phyloP scores from a whole-genome alignment of 371 early-diverging fungal species.

The Rhizopus arrhizus region DNA sequence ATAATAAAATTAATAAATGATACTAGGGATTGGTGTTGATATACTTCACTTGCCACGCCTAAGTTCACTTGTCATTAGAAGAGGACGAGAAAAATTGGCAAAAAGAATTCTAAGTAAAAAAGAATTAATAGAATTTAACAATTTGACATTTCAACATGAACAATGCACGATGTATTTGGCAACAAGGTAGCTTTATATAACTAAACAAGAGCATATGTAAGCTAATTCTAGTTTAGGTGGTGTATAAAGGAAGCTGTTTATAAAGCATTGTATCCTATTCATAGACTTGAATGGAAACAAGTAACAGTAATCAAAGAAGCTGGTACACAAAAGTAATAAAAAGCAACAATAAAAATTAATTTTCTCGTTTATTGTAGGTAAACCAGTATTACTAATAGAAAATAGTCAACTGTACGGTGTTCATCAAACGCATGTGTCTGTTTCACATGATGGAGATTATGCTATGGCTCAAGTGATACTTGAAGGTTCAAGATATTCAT shows the following conservation, averaged over 20 bases:
- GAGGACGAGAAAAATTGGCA: constrained; percentile 38
- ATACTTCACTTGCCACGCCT: constrained; percentile 58
- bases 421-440: constrained; percentile 51
- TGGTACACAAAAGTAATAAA: constrained; percentile 25
- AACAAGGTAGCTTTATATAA: constrained; percentile 34
- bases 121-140: constrained; percentile 40
- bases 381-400: constrained; percentile 49
- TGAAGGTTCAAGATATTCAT: constrained; percentile 28
- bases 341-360: neutral
- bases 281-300: constrained; percentile 67
- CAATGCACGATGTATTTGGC: constrained; percentile 34
- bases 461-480: constrained; percentile 65
- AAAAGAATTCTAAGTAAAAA: constrained; percentile 44
- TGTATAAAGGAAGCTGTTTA: constrained; percentile 70
- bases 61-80: constrained; percentile 32
- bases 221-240: constrained; percentile 46
- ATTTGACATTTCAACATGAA: constrained; percentile 5
- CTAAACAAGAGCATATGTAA: neutral
- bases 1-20: constrained; percentile 26
- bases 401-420: constrained; percentile 43
- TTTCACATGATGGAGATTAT: constrained; percentile 72
- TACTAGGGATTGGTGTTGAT: constrained; percentile 64
- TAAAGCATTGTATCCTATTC: constrained; percentile 65
- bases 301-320: constrained; percentile 55
- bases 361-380: constrained; percentile 32